Base-by-base conservation (phyloP, 768 basidiomycete genomes). In the Daedalea quercina region DNA sequence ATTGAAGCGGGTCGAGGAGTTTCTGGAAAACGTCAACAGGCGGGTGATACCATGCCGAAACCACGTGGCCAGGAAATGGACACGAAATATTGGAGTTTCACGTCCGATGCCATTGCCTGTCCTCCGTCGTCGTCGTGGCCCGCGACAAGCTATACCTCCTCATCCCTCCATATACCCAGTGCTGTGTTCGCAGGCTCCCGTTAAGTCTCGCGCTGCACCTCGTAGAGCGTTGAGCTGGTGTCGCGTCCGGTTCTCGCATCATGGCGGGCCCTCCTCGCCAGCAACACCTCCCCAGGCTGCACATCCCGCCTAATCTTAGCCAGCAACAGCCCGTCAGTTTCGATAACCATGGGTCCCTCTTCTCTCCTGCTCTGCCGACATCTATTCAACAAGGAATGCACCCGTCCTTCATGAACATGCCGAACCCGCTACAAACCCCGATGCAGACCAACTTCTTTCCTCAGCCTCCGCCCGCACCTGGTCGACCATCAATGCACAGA, bases 401-500 rank as follows among this genome's bases (percentile, higher is more conserved):
- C 56, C 79, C 76, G 0, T 79, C 77, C 56, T 78, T 78, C 31
- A 67, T 54, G 7, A 44, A 67, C 60, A 52, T 75, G 54, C 37
- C 64, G 31, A 48, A 70, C 52, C 58, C 78, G 45, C 69, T 87
- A 47, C 87, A 85, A 63, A 87, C 85, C 3, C 87, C 87, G 43
- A 81, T 89, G 73, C 87, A 89, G 63, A 65, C 79, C 22, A 54
- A 58, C 19, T 85, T 82, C 68, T 87, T 86, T 55, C 71, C 69
- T 1, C 75, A 72, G 33, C 76, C 75, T 4, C 77, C 78, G 23
- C 70, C 68, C 24, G 73, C 75, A 1, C 82, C 82, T 1, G 72
- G 66, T 44, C 78, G 80, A 37, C 82, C 82, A 0, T 62, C 65
- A 2, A 63, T 61, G 53, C 83, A 85, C 54, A 78, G 82, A 55